Evolutionary conservation across 2,329 filamentous ascomycete genomes (phyloP), one percentile per base, ranked within the genome.

Genomic region (Fusarium decemcellulare): DNA sequence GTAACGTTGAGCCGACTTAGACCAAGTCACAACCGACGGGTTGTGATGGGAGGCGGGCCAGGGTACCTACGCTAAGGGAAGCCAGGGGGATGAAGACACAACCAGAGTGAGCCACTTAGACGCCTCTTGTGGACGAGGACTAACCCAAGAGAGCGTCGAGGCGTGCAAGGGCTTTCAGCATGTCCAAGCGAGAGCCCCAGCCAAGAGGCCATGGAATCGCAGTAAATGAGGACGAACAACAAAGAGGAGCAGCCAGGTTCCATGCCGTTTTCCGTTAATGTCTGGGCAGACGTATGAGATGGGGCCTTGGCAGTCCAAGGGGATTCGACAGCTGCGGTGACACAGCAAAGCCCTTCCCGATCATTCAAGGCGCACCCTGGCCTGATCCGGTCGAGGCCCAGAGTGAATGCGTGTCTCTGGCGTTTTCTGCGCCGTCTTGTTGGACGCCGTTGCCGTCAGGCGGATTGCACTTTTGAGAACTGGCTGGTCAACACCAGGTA

Each of bases 251-350:
- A 39, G 39, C 59, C 32, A 66, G 40, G 59, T 42, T 59, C 44
- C 32, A 62, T 65, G 67, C 67, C 64, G 56, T 59, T 51, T 71
- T 53, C 67, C 64, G 64, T 34, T 32, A 61, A 59, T 61, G 52
- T 67, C 67, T 71, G 55, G 67, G 64, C 67, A 68, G 63, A 64
- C 47, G 60, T 58, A 15, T 16, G 18, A 48, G 30, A 57, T 37
- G 15, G 23, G 48, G 29, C 44, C 44, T 42, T 40, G 51, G 51
- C 36, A 15, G 23, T 18, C 12, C 23, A 54, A 23, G 23, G 23
- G 51, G n/a, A 32, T 15, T 23, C 15, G 37, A 14, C 36, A 11
- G 51, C 23, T 8, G 15, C 32, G 32, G 32, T 34, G 16, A 44
- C 42, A 44, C 18, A 44, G n/a, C 23, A 30, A 30, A 52, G 40